Base-by-base conservation (phyloP, 2,329 filamentous ascomycete genomes). In the Drechslera avenae region DNA sequence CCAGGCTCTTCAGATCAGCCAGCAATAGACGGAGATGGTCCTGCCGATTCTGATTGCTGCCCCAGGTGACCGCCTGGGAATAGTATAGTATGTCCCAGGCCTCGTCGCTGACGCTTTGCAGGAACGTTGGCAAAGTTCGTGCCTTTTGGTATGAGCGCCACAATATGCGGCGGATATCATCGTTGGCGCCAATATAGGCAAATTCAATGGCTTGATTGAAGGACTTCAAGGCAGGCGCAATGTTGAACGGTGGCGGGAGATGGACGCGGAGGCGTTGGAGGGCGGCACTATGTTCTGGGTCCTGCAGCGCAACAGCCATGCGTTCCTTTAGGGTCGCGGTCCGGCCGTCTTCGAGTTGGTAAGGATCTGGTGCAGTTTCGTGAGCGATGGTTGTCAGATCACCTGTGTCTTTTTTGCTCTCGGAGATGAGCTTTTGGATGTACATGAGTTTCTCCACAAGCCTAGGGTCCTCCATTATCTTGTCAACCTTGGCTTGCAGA, bases 81-180 rank as follows among this genome's bases (percentile, higher is more conserved):
- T 73, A 74, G 44, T 70, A 74, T 35, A 74, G 28, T 6, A 74
- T 64, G 36, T 74, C 72, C 72, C 72, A 74, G 3, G 69, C 68
- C 28, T 73, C 68, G 16, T 71, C 64, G 12, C 63, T 62, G 6
- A 74, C 42, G 13, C 54, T 68, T n/a, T 63, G 54, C 7, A 74
- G 41, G 10, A 74, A 64, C 1, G 64, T 71, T 1, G 71, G 71
- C 10, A 72, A 52, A 2, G 53, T 42, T 3, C 70, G 65, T 3
- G 69, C 71, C 36, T 66, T 68, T 32, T 57, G 57, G 44, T 74
- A 74, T 1, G 64, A 47, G 36, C 70, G 66, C 72, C 72, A 74
- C 5, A 74, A 52, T 4, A 71, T 65, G n/a, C 71, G 60, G 1
- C 66, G 59, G 2, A 71, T 61, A 39, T 69, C 66, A 30, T 73